Percentiles rank a stretch among this genome's conserved stretches.
phyloP scores from a whole-genome alignment of 441 rosid species.

The Pelargonium myrrhifolium region DNA sequence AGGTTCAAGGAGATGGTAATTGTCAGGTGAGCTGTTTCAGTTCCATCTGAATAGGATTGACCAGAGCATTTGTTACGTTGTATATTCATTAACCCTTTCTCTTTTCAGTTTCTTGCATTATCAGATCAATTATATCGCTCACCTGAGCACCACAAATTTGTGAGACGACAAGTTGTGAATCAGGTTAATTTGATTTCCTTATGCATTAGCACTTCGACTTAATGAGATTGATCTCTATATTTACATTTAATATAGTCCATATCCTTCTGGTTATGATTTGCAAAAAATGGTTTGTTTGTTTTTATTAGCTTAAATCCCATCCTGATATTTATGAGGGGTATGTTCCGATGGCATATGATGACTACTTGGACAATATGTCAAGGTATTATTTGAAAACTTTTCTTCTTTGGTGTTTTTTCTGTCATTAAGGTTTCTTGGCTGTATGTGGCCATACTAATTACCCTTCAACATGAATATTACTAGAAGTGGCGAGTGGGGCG shows the following conservation, averaged over 20 bases:
- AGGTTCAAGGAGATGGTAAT: conserved; percentile 63
- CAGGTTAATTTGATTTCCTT: conserved; percentile 50
- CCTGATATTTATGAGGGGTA: conserved; percentile 36
- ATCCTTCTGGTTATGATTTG: conserved; percentile 8
- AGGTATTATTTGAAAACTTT: conserved; percentile 21
- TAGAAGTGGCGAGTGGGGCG: conserved; percentile 50
- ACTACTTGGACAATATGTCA: conserved; percentile 41
- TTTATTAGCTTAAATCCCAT: conserved; percentile 34
- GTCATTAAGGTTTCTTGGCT: conserved; percentile 6
- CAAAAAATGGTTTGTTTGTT: conserved; percentile 14
- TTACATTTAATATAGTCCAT: background rate
- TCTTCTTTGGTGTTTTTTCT: background rate
- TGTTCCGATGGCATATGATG: conserved; percentile 47
- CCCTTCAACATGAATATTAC: conserved; percentile 1
- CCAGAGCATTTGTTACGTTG: background rate
- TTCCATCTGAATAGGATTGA: background rate
- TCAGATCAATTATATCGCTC: conserved; percentile 61
- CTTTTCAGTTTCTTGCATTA: conserved; percentile 70
- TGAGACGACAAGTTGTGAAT: conserved; percentile 43
- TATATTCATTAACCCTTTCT: background rate
- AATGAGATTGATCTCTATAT: background rate
- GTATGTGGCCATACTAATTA: conserved; percentile 10
- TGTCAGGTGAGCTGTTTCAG: conserved; percentile 45
- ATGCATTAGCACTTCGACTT: background rate
- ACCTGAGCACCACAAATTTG: conserved; percentile 63